Evolutionary conservation across 495 filamentous ascomycete genomes (phyloP), one percentile per base, ranked within the genome.

Genomic region (Neurospora tetrasperma): DNA sequence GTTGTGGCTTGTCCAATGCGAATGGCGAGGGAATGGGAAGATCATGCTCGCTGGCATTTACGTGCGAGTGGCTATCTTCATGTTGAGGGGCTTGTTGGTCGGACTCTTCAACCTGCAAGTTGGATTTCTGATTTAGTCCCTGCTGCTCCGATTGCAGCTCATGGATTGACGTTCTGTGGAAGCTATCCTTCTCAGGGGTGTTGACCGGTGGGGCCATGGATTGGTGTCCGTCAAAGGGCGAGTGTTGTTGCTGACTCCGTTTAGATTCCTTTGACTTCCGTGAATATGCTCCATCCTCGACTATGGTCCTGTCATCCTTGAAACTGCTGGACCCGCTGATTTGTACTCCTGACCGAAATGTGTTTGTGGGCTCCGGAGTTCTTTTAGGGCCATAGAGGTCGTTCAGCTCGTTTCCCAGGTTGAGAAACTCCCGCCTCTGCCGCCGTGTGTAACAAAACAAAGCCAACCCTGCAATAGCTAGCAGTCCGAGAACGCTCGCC

Each of bases 391-490:
- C 75, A 27, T 73, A 70, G 43, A 70, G 72, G 59, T 69, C 69
- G 44, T 66, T 71, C 1, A 73, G 70, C 23, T 73, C 71, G 35
- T 66, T 70, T 23, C 72, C 73, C 1, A 72, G 41, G 23, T 43
- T 35, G 6, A 41, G 27, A 10, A 75, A 54, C 23, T 72, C 59
- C 18, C 54, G 70, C 3, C 71, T 38, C 14, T 71, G 54, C 39
- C 41, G 70, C 20, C 54, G 74, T 41, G 42, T 71, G 38, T 69
- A 20, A 6, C 74, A 12, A 10, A 77, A 54, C 16, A 71, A 48
- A 10, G 43, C 70, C 7, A 77, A 23, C 2, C 54, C 74, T 42
- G 69, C 40, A 11, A 74, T 43, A 39, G 27, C 42, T 0, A 76
- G 66, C 11, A 73, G n/a, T 4, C 74, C 69, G 31, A 46, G 27